Evolutionary conservation across 257 asterid species (phyloP).

Genomic region (Solanum sejunctum): DNA sequence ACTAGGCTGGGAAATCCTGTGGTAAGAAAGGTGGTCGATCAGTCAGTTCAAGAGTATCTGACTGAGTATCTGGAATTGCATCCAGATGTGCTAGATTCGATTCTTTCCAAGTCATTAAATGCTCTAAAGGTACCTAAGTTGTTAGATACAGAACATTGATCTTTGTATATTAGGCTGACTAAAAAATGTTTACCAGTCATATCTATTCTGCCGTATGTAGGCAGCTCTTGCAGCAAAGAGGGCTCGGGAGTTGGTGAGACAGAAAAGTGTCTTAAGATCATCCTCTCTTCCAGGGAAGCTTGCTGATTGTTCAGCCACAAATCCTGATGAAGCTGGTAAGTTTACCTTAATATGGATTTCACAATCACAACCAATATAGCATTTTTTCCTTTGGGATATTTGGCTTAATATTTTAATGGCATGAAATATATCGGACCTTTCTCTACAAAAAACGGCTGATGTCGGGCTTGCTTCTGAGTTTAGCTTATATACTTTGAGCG

Average conservation of each 20-base stretch:
- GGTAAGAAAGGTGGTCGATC: constrained; percentile 83
- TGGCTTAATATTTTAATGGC: neutral
- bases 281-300: constrained; percentile 99
- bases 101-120: constrained; percentile 85
- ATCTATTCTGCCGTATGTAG: constrained; percentile 21
- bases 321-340: constrained; percentile 81
- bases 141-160: neutral
- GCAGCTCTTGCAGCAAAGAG: constrained; percentile 98
- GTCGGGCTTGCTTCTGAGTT: neutral
- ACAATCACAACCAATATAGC: neutral
- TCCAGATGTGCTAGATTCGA: constrained; percentile 80
- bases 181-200: neutral
- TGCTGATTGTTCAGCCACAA: constrained; percentile 91
- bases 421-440: neutral
- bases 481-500: neutral
- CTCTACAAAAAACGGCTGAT: neutral
- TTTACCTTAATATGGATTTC: neutral
- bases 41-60: constrained; percentile 68
- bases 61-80: constrained; percentile 94
- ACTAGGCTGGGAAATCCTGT: constrained; percentile 97
- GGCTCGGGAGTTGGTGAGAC: constrained; percentile 93
- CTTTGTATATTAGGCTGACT: neutral
- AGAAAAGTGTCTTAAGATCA: constrained; percentile 72
- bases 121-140: constrained; percentile 70
- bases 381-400: neutral